Conservation (phyloP, 169 alveolate genomes). For the Besnoitia besnoiti region DNA sequence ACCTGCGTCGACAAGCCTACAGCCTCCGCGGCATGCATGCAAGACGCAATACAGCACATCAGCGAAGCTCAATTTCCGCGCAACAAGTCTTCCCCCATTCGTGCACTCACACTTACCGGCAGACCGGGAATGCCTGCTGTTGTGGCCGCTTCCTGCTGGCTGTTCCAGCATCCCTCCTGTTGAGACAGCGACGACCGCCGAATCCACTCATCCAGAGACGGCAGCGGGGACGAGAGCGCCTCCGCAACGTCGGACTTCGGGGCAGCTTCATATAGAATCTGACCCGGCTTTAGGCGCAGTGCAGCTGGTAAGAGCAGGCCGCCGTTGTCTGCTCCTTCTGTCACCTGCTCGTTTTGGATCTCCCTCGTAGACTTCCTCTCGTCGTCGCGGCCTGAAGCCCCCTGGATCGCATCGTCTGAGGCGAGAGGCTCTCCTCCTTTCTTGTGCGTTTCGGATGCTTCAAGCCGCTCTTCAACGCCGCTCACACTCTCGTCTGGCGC, state of each 20-base stretch:
- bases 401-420: neutral
- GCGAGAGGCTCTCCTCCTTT: neutral
- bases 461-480: neutral
- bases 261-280: neutral
- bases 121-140: no score
- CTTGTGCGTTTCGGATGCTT: neutral
- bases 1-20: no score
- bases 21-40: no score
- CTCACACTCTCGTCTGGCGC: neutral
- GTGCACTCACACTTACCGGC: no score
- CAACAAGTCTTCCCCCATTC: no score
- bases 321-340: neutral
- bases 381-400: no score
- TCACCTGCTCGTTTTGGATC: neutral
- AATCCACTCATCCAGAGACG: neutral
- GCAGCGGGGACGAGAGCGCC: slow-evolving; percentile 6
- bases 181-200: neutral
- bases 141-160: no score
- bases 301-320: neutral
- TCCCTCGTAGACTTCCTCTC: neutral
- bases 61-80: no score
- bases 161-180: neutral
- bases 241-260: neutral
- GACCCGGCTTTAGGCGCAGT: neutral
- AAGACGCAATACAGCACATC: no score